Percentiles rank a stretch among this genome's conserved stretches.
Evolutionary conservation across 2,329 filamentous ascomycete species (phyloP).

Genomic region (Monilinia aucupariae): DNA sequence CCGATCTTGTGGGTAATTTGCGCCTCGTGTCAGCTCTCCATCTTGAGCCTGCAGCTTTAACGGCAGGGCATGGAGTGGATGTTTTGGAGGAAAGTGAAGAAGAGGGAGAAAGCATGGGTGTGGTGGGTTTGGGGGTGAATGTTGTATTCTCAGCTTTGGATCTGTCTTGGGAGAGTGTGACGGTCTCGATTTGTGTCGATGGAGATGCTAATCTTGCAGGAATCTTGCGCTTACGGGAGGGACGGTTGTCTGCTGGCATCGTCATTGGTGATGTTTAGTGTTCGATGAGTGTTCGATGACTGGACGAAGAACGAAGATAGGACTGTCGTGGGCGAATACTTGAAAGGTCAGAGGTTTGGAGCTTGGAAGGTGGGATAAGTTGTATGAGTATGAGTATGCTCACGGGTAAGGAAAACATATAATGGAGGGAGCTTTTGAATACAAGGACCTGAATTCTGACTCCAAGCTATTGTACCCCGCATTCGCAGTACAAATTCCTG

Average conservation of each 20-base stretch:
- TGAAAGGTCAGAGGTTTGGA: background rate
- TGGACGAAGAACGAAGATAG: background rate
- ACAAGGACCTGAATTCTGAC: background rate
- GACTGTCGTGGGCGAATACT: background rate
- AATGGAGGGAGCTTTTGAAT: background rate
- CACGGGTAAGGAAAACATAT: background rate
- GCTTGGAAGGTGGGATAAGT: background rate
- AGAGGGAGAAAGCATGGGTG: background rate
- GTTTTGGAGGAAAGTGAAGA: background rate
- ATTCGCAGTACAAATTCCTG: background rate
- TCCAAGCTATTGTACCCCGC: background rate
- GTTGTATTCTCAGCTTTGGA: background rate
- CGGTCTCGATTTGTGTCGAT: background rate
- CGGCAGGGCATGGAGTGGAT: background rate
- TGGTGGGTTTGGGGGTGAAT: background rate
- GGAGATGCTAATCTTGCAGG: background rate
- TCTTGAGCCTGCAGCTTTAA: background rate
- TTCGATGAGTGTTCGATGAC: background rate
- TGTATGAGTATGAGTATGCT: background rate
- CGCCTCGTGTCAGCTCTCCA: background rate
- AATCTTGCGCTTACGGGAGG: background rate
- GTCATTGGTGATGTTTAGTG: too few relatives aligned
- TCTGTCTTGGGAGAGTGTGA: background rate
- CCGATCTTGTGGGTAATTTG: background rate
- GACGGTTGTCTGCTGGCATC: background rate